Percentiles rank a stretch among this genome's conserved stretches.
These are phyloP conservation scores for Sideroxylon spinosum DNA, from an alignment of 179 eudicot genomes.

Conservation along the genomic window DNA sequence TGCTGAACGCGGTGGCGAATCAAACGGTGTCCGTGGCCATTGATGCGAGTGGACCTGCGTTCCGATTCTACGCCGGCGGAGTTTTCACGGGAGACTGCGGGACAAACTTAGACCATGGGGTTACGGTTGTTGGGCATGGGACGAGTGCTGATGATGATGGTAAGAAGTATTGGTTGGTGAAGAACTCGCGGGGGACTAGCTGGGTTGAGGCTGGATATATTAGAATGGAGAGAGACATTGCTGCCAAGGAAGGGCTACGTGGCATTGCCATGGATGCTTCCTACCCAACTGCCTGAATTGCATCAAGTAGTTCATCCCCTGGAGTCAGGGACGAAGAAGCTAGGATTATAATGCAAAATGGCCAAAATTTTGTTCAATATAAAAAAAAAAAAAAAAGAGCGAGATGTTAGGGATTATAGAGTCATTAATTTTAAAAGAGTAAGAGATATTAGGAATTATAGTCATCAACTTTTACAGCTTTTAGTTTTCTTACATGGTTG, in stretches of 20 bases:
- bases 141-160: constrained; percentile 19
- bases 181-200: constrained; percentile 41
- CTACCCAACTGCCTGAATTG: constrained; percentile 31
- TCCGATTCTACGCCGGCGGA: constrained; percentile 39
- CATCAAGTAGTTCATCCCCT: neutral
- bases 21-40: constrained; percentile 43
- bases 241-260: constrained; percentile 30
- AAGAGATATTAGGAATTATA: too few relatives aligned
- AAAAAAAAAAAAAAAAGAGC: too few relatives aligned
- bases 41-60: constrained; percentile 31
- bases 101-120: constrained; percentile 35
- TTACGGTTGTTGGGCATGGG: constrained; percentile 39
- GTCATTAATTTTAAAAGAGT: too few relatives aligned
- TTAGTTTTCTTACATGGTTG: too few relatives aligned
- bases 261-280: constrained; percentile 49
- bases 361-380: too few relatives aligned
- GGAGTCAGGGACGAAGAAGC: too few relatives aligned
- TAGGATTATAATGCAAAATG: too few relatives aligned
- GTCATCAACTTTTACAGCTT: too few relatives aligned
- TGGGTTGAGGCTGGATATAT: constrained; percentile 45
- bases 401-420: too few relatives aligned
- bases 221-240: constrained; percentile 35
- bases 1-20: constrained; percentile 36
- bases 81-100: constrained; percentile 44
- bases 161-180: constrained; percentile 40